Conservation (phyloP, 768 basidiomycete species). For the Panaeolus papilionaceus region DNA sequence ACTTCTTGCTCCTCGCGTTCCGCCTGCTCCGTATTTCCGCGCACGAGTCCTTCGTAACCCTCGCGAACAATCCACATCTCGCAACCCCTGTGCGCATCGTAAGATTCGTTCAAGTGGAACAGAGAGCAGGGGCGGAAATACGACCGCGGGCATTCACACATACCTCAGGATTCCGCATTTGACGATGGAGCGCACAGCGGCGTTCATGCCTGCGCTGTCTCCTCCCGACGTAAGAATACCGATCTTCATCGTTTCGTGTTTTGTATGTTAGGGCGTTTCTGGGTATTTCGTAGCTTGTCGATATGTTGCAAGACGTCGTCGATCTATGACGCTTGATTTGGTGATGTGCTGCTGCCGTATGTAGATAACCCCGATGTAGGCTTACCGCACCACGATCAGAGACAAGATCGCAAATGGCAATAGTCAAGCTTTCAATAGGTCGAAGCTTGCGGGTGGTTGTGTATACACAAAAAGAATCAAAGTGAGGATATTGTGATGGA, state of each 20-base stretch:
- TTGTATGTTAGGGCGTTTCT: background rate
- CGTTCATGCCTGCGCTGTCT: slow-evolving; percentile 98
- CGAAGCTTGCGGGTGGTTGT: background rate
- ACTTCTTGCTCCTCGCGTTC: slow-evolving; percentile 27
- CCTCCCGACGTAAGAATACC: slow-evolving; percentile 96
- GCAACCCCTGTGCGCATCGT: slow-evolving; percentile 70
- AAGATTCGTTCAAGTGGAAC: background rate
- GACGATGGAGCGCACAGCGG: slow-evolving; percentile 92
- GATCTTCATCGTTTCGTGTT: slow-evolving; percentile 69
- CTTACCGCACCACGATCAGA: background rate
- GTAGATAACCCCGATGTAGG: slow-evolving; percentile 3
- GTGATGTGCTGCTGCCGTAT: background rate
- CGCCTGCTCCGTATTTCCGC: slow-evolving; percentile 70
- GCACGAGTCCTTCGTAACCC: slow-evolving; percentile 97
- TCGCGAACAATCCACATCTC: slow-evolving; percentile 97
- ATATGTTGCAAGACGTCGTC: slow-evolving; percentile 3
- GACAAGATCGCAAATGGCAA: background rate
- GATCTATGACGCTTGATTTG: slow-evolving; percentile 12
- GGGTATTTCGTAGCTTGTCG: background rate
- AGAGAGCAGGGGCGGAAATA: slow-evolving; percentile 6
- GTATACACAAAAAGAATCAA: background rate
- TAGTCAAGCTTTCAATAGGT: background rate
- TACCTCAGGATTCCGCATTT: slow-evolving; percentile 92
- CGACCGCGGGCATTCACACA: slow-evolving; percentile 31
- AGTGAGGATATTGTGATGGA: background rate